Base-by-base conservation (phyloP, 2,329 filamentous ascomycete species). In the Chrysoporthe puriensis region DNA sequence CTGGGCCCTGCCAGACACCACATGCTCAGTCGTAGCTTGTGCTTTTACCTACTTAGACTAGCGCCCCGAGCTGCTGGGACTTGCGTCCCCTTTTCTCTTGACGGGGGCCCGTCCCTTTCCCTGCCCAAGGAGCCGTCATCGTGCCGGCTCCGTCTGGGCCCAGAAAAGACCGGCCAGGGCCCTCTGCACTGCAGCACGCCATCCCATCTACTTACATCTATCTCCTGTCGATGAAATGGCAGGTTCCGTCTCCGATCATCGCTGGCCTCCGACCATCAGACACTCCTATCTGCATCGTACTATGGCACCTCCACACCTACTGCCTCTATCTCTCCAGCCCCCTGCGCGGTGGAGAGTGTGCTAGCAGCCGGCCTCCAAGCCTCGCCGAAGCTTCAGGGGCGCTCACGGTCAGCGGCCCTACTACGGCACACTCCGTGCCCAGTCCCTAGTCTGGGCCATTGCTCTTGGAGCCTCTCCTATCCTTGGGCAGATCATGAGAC, bases 401-500 rank as follows among this genome's bases (percentile, higher is more conserved):
- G n/a, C 36, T 36, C 36, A 26, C 40, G n/a, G 62, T 18, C 52
- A 57, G n/a, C 44, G 50, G 34, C 62, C 21, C 18, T 40, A 44
- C 50, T 57, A 14, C 18, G 11, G 18, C 59, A 26, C 26, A 26
- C 26, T 26, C 26, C 26, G 26, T 26, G 26, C 26, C 26, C 26
- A 26, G 26, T 26, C 26, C 26, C 26, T 26, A 60, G 59, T 61
- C 34, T 61, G 18, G 59, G 8, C 16, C 42, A 46, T 32, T 42
- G 42, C 59, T 21, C 9, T n/a, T 61, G 59, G 59, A 61, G 48
- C 59, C n/a, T 48, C 59, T 46, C 59, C 59, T 63, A 52, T 54
- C 63, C 63, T 65, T 52, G 32, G 56, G 54, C 63, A 54, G 44
- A 60, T 64, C 63, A 42, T 65, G 63, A 65, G 63, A 65, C 63